Base-by-base conservation (phyloP, 345 rosid species). In the Erysimum cheiranthoides region DNA sequence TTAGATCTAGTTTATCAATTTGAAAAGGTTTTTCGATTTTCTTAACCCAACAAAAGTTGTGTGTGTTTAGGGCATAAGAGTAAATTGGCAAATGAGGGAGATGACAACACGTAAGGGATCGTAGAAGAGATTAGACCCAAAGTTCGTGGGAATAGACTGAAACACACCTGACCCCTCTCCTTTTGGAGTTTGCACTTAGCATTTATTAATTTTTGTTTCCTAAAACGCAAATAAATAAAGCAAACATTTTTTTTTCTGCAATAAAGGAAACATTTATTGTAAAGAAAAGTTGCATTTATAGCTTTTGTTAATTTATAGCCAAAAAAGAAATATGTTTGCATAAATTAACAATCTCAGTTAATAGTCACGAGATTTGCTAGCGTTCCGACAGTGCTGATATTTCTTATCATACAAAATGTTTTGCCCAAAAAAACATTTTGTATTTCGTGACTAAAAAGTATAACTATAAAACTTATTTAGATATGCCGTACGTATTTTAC, bases 121-220 rank as follows among this genome's bases (percentile, higher is more conserved):
- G 17, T 76, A 45, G 52, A 46, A 45, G 65, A 43, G 71, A 70
- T 77, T 45, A 70, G 80, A 70, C 66, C 66, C 66, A 70, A 62
- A 62, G 69, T 45, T 62, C 14, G 49, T 62, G 75, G 75, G 66
- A 70, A 70, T 76, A 68, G 74, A 76, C 75, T 69, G 60, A 35
- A 61, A 54, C 63, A 45, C 51, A 62, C 71, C 36, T 59, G 79
- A 75, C 66, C 32, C 32, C 21, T 65, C 51, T 52, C 34, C 36
- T n/a, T 61, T 12, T 61, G 65, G 13, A 35, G 35, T 53, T 76
- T 62, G 30, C 39, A 32, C 43, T 68, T 69, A 39, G 7, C 56
- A 51, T 75, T 76, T 68, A 31, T 34, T 60, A 4, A 5, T 38
- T 12, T 17, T 36, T 60, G 67, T 67, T 50, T 30, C 53, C 52